Evolutionary conservation across 2,329 filamentous ascomycete species (phyloP), one percentile per base, ranked within the genome.

Genomic region (Apiospora saccharicola): DNA sequence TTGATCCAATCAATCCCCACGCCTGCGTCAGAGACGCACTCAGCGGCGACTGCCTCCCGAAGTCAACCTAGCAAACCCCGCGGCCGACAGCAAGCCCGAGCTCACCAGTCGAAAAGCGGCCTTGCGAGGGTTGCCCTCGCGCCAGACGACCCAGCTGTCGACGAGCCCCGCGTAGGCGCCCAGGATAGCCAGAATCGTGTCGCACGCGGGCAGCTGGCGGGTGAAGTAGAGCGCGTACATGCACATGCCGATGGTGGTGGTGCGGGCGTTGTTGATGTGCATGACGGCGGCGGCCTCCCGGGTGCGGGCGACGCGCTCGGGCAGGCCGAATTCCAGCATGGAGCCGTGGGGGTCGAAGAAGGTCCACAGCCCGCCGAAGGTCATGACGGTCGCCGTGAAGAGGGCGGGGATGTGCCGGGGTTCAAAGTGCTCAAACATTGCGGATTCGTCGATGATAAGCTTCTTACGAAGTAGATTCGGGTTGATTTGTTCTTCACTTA

Each of bases 251-350:
- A 79, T 22, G n/a, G 73, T 64, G 19, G 76, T 77, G 0, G 76
- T 77, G 30, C n/a, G n/a, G n/a, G n/a, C 76, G 26, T 75, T 74
- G 13, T 75, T 75, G 46, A 76, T 68, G 12, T 70, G n/a, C 72
- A 78, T 76, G 16, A 78, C 75, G 2, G 77, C 72, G 14, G 71
- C 72, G 3, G 78, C 73, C 12, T 72, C 73, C 1, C 75, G 75
- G 1, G 72, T 43, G 37, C 67, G 34, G 5, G 78, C 78, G 70
- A 79, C 75, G 67, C 71, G 75, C 0, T 49, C 70, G 4, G 75
- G 77, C 8, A 79, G 72, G n/a, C 78, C 78, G 53, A 79, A 79
- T 47, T 78, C 77, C 19, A 72, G 74, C 75, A 80, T 76, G 24
- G 78, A 71, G 13, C 24, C 73, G 5, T 68, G 72, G 2, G 78